A percentile compares a stretch with the other conserved stretches of the same genome.
Conservation (phyloP, 345 rosid species). For the Gynandropsis gynandra region DNA sequence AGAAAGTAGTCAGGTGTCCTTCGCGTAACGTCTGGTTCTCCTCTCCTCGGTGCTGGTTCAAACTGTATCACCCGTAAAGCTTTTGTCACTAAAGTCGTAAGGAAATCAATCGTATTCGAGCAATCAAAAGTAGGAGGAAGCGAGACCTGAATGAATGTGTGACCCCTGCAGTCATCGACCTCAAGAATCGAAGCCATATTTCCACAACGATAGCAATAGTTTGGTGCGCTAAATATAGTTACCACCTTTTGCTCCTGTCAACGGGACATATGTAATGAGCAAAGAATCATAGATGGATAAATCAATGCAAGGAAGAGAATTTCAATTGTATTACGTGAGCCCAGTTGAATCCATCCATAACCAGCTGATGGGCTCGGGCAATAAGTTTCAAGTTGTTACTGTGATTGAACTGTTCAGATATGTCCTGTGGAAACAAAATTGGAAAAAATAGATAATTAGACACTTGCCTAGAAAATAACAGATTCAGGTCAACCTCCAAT, state of each 20-base stretch:
- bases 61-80: conserved; percentile 40
- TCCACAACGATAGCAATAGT: conserved; percentile 96
- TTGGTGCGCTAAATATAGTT: conserved; percentile 93
- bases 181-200: conserved; percentile 95
- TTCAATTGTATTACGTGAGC: conserved; percentile 57
- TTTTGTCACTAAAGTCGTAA: neutral
- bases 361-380: conserved; percentile 93
- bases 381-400: conserved; percentile 82
- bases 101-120: neutral
- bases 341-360: conserved; percentile 98
- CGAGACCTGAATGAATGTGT: conserved; percentile 89
- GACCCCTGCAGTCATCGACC: conserved; percentile 90
- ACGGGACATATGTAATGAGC: conserved; percentile 6
- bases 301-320: conserved; percentile 10
- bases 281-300: neutral
- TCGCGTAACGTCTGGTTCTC: conserved; percentile 92
- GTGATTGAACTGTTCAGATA: conserved; percentile 94
- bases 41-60: conserved; percentile 98
- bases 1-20: conserved; percentile 97
- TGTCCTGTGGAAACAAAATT: conserved; percentile 47
- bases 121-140: neutral
- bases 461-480: conserved; percentile 2
- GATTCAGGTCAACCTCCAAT: conserved; percentile 3
- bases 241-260: conserved; percentile 93
- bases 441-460: conserved; percentile 7